Base-by-base conservation (phyloP, 352 stramenopile genomes). In the Pythium insidiosum region DNA sequence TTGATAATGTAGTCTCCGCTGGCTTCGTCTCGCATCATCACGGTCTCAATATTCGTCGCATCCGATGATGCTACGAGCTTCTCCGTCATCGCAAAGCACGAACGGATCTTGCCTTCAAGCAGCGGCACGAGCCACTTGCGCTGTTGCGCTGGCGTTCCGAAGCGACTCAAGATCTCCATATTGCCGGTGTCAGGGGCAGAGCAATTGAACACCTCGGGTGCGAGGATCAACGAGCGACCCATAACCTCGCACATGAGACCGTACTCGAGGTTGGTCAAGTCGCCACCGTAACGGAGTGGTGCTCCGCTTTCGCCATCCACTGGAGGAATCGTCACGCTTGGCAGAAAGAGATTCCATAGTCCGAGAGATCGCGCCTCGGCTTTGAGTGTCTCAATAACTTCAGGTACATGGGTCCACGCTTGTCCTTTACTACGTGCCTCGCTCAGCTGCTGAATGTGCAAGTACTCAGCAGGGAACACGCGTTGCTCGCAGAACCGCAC, bases 31-130 rank as follows among this genome's bases (percentile, higher is more conserved):
- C 69, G 67, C 25, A 69, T 54, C 39, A 96, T 88, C 40, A 67
- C 61, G 6, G 82, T 91, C 53, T 87, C 66, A 22, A 99, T 95
- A 74, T 99, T 99, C 11, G 88, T 97, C 6, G 95, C 93, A 66
- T 99, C 95, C 16, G 84, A 97, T 5, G 76, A 96, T 5, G 95
- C 94, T 38, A 98, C 95, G 31, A 84, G 73, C 33, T 94, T 96
- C 63, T 98, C 95, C 0, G 96, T 99, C 96, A 99, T 99, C 31
- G 96, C 75, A 68, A 98, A 99, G 39, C 84, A 92, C 30, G 85
- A 97, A 43, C 95, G 84, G 41, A 97, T 98, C 21, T 78, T 70
- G 21, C 94, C 94, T 29, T 96, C 74, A 10, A 98, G 71, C 22
- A 99, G 63, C 7, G 94, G 94, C 41, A 84, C 53, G 19, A 99